A percentile compares a stretch with the other conserved stretches of the same genome.
Evolutionary conservation across 2,329 filamentous ascomycete species (phyloP).

Genomic region (Catunica adiposa): DNA sequence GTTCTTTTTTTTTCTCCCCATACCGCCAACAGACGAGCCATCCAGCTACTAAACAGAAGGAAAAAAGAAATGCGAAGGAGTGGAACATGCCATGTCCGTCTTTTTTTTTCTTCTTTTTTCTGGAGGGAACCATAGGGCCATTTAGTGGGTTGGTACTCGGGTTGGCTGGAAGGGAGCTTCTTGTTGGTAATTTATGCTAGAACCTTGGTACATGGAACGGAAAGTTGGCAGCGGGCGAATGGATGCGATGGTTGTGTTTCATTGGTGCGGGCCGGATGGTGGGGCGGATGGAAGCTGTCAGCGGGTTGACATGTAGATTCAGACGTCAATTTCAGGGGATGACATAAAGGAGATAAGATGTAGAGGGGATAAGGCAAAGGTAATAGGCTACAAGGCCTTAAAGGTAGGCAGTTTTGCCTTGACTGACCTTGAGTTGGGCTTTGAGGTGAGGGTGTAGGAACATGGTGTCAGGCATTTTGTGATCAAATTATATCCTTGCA

Average conservation of each 20-base stretch:
- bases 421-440: neutral
- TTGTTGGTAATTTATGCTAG: neutral
- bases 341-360: no score
- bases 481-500: no score
- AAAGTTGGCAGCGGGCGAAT: neutral
- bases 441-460: neutral
- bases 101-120: no score
- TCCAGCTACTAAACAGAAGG: neutral
- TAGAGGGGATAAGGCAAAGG: no score
- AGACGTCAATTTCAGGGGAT: neutral
- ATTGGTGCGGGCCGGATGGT: neutral
- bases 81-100: neutral
- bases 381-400: no score
- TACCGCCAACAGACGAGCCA: neutral
- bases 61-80: no score
- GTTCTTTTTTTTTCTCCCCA: neutral
- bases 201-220: neutral
- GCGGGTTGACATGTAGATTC: neutral
- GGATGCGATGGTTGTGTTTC: neutral
- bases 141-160: no score
- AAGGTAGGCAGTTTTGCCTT: neutral
- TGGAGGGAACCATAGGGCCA: no score
- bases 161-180: no score
- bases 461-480: neutral
- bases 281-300: neutral